Evolutionary conservation across 345 rosid genomes (phyloP), one percentile per base, ranked within the genome.

Genomic region (Populus deltoides): DNA sequence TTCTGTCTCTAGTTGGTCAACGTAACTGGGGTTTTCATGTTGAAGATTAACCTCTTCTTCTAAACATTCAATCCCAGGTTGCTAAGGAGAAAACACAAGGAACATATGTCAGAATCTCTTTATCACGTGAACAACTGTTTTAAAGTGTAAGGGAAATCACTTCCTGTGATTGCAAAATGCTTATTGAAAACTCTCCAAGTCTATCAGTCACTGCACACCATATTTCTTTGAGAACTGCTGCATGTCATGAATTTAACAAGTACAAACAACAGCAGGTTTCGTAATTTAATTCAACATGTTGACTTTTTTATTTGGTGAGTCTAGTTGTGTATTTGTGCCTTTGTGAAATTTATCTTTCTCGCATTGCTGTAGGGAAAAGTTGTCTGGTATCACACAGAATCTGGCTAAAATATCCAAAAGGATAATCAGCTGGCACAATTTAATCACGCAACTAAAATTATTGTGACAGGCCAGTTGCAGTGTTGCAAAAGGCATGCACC

Each of bases 41-140:
- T 80, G 87, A 76, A 79, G 78, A 77, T 80, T 88, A 81, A 83
- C 86, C 72, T 85, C 89, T 74, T 77, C 89, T 73, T 79, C 91
- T 29, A 74, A 69, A 79, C 45, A n/a, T 74, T 78, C 81, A 76
- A 66, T 77, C 77, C 80, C 87, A 7, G 73, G 78, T 33, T 75
- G 84, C 91, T 87, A 83, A 11, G 55, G 71, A 75, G 67, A n/a
- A 39, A 69, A 70, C n/a, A 33, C 3, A 69, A 73, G 2, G 38
- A 55, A 53, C 72, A 38, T 57, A 71, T 22, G 63, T 86, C 75
- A 86, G 65, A 12, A 73, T 75, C 66, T 77, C 61, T 13, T 70
- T 74, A 7, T 33, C 18, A 4, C 25, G 51, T 41, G 49, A 66
- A 7, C 68, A 67, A 16, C 38, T 25, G 6, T 15, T 16, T 61